Percentiles rank a stretch among this genome's conserved stretches.
Evolutionary conservation across 2,329 filamentous ascomycete species (phyloP).

Genomic region (Thyridium curvatum): DNA sequence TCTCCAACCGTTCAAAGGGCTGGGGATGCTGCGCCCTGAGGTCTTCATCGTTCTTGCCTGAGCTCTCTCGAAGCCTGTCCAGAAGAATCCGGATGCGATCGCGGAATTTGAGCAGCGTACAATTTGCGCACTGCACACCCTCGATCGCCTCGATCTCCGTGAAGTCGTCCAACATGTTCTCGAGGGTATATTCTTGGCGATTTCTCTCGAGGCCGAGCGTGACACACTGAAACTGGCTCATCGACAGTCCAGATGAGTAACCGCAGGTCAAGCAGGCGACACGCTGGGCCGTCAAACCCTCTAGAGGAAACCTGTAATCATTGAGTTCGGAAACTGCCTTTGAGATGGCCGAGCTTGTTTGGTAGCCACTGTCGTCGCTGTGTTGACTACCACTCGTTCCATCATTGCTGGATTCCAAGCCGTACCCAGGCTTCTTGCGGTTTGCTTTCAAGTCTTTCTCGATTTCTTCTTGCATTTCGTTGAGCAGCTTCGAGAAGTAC

Average conservation of each 20-base stretch:
- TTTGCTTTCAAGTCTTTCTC: slow-evolving; percentile 35
- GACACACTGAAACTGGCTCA: slow-evolving; percentile 91
- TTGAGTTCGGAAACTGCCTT: slow-evolving; percentile 28
- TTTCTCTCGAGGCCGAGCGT: slow-evolving; percentile 72
- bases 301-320: slow-evolving; percentile 65
- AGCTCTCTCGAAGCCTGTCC: slow-evolving; percentile 21
- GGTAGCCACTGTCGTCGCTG: slow-evolving; percentile 53
- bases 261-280: slow-evolving; percentile 84
- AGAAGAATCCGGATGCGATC: slow-evolving; percentile 41
- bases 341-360: slow-evolving; percentile 33
- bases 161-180: slow-evolving; percentile 77
- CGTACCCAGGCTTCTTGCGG: slow-evolving; percentile 30
- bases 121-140: slow-evolving; percentile 86
- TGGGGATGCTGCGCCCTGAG: slow-evolving; percentile 31
- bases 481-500: slow-evolving; percentile 86
- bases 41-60: slow-evolving; percentile 34
- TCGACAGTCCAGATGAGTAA: slow-evolving; percentile 77
- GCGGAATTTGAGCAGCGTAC: slow-evolving; percentile 63
- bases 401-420: slow-evolving; percentile 29
- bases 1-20: slow-evolving; percentile 49
- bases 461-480: slow-evolving; percentile 76
- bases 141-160: slow-evolving; percentile 80
- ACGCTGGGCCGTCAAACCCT: slow-evolving; percentile 81
- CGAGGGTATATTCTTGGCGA: slow-evolving; percentile 59
- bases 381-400: slow-evolving; percentile 39